Evolutionary conservation across 257 asterid genomes (phyloP).

Genomic region (Voacanga thouarsii): DNA sequence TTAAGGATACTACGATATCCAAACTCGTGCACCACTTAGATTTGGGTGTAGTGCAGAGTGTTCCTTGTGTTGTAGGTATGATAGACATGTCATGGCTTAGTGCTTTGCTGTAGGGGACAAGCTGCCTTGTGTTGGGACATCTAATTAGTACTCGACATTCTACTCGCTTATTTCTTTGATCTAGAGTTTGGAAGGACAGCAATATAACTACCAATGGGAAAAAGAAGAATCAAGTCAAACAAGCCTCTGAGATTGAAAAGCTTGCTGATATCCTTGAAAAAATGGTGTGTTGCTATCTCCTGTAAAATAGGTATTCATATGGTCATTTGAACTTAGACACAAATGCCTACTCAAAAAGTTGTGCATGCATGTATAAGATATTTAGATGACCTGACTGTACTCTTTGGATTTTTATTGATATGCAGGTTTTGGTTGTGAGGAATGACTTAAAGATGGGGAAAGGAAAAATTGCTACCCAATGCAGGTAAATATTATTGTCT

Average conservation of each 20-base stretch:
- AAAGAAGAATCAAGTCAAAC: slow-evolving; percentile 53
- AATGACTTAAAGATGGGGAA: slow-evolving; percentile 98
- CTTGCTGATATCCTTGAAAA: slow-evolving; percentile 83
- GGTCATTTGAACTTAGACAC: background rate
- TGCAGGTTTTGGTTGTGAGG: slow-evolving; percentile 96
- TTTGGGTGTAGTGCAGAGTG: slow-evolving; percentile 35
- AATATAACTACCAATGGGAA: slow-evolving; percentile 31
- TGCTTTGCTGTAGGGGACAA: slow-evolving; percentile 72
- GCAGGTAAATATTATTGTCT: slow-evolving; percentile 52
- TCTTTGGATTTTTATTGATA: no score
- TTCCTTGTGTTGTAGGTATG: slow-evolving; percentile 39
- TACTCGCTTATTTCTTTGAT: slow-evolving; percentile 27
- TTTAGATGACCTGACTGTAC: background rate
- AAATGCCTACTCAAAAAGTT: background rate
- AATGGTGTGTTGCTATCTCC: slow-evolving; percentile 49
- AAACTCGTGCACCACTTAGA: slow-evolving; percentile 1
- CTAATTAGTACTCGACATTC: slow-evolving; percentile 55
- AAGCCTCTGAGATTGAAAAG: slow-evolving; percentile 61
- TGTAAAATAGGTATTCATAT: background rate
- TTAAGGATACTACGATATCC: no score
- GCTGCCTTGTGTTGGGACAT: slow-evolving; percentile 76
- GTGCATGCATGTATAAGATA: background rate
- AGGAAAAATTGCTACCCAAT: slow-evolving; percentile 98
- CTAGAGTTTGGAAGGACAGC: slow-evolving; percentile 23
- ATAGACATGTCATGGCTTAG: no score